Evolutionary conservation across 441 rosid genomes (phyloP), one percentile per base, ranked within the genome.

Genomic region (Gossypium davidsonii): DNA sequence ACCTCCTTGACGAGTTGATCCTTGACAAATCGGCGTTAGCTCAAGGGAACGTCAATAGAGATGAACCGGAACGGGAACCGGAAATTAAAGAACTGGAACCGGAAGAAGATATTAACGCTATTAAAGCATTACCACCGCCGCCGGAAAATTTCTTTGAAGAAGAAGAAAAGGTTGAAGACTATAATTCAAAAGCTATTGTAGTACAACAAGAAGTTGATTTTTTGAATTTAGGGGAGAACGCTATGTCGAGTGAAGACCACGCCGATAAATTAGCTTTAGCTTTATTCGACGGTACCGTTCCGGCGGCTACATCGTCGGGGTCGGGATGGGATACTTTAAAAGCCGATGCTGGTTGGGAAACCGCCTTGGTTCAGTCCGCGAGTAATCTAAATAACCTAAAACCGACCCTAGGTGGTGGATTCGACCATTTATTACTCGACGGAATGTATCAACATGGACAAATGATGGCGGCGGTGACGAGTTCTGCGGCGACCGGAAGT

Each of bases 1-100:
- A 91, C 12, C 81, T 92, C 39, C 89, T 94, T 91, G 96, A 91
- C 55, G 98, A 94, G 56, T 85, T 89, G 73, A 87, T 94, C 44
- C 82, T 85, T 18, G 98, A 94, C 71, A 92, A 88, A 74, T 75
- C 91, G 6, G 83, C 83, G 5, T 51, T 86, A 67, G 86, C 78
- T 37, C 86, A 82, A 39, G 76, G 69, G 15, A 78, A 73, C 68
- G 51, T 44, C 8, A 44, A 65, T 12, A 23, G 9, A 10, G 71
- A 53, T 14, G 79, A 83, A 57, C 34, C 67, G 0, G 83, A 79
- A 2, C 79, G 76, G n/a, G 79, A 56, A 3, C 79, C 77, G n/a
- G 79, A 56, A 67, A 67, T 39, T 51, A 63, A 52, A 67, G 83
- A 81, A 48, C 74, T 64, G 23, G 23, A 21, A 21, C 23, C 61